Evolutionary conservation across 139 green algal species (phyloP), one percentile per base, ranked within the genome.

Genomic region (Tetradesmus obliquus): DNA sequence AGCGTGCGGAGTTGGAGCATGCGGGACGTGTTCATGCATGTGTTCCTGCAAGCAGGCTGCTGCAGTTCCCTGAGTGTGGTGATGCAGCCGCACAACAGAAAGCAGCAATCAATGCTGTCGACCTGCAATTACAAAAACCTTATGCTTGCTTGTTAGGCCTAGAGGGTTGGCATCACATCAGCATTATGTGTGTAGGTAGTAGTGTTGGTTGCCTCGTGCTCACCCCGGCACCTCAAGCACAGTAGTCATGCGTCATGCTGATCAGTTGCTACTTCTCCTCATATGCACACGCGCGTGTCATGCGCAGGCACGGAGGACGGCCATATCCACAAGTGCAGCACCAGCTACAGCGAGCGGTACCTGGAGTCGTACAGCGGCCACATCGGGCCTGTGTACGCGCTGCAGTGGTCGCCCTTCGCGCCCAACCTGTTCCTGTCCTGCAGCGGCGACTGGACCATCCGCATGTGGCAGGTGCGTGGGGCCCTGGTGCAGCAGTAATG

Each of bases 281-380:
- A 45, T 45, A 45, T 45, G 32, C 32, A 45, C 32, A 45, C 32
- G 32, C 32, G 32, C 32, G 32, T 45, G 32, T 45, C 32, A 45
- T 45, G 32, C 74, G 20, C 95, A 82, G 96, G 95, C 79, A 98
- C 97, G 1, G 97, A 99, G 93, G 97, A 99, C 20, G 97, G 97
- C 4, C 93, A 88, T 80, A 96, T 99, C 83, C 97, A 98, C 94
- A 96, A 95, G 82, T 99, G 97, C 96, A 96, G 92, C 84, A 97
- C 93, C 8, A 95, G 89, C 8, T 98, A 98, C 94, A 95, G 84
- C 24, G 97, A 98, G 92, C 97, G 98, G 92, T 97, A 97, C 93
- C 81, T 98, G 20, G 94, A 96, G 90, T 96, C 88, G 55, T 99
- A 97, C 88, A 55, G 81, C 1, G 97, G 96, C 4, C 97, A 99